Evolutionary conservation across 2,329 filamentous ascomycete genomes (phyloP), one percentile per base, ranked within the genome.

Genomic region (Phaeosphaeriaceae sp.): DNA sequence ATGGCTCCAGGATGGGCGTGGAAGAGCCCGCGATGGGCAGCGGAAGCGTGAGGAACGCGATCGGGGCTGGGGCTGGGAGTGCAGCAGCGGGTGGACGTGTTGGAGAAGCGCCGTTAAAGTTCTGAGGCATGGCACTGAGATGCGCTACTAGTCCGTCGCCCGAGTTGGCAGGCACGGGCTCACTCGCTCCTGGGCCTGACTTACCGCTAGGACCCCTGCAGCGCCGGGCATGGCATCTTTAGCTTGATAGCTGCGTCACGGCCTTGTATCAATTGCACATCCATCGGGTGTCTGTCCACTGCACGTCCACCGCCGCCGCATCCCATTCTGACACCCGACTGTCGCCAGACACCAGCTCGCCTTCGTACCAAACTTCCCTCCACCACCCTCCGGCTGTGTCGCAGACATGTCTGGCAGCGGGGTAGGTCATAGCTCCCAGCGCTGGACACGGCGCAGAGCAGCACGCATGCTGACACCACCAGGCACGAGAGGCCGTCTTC

Each of bases 401-500:
- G 58, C 56, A 70, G 79, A 72, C 63, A 86, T 86, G 84, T 86
- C 84, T 64, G 84, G 84, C 76, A 82, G 83, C 72, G 80, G 73
- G 72, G 84, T 86, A 80, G 52, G 81, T 75, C 52, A 49, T 52
- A 59, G 53, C 54, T 44, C 50, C 40, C 22, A 54, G 61, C 66
- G 63, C 69, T 65, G 56, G 58, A 63, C 8, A 23, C 19, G 19
- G 19, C 43, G 19, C 43, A 21, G 22, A 46, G 60, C 72, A 56
- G 46, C 57, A 65, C 55, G 59, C 68, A 72, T 59, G 74, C 65
- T 46, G 63, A 63, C 60, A 63, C 65, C 52, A 50, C 54, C 79
- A 97, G 94, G 93, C 94, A 79, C 89, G 95, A 79, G 95, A 99
- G 83, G 87, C 94, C 75, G 94, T 99, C 82, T 99, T 99, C 82